Base-by-base conservation (phyloP, 306 rosid genomes). In the Pterocarpus santalinus region DNA sequence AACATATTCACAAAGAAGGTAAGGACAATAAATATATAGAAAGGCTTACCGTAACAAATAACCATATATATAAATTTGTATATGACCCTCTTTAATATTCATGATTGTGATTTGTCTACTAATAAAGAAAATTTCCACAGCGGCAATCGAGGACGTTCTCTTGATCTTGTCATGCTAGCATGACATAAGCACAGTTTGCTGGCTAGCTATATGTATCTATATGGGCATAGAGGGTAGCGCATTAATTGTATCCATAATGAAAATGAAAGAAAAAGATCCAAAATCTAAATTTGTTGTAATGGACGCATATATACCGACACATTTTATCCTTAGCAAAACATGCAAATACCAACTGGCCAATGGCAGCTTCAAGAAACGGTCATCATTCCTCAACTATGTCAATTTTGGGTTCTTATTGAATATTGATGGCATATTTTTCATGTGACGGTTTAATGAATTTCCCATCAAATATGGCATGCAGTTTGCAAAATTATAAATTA, bases 51-150 rank as follows among this genome's bases (percentile, higher is more conserved):
- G 39, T 67, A 80, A 72, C 16, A 34, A n/a, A 12, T 4, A 38
- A 28, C 16, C 65, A 47, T 22, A 80, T 16, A 43, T 35, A 64
- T 36, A 8, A 51, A 38, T 9, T 66, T 65, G 52, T 16, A 38
- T 41, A 41, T 9, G 8, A 55, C 53, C 70, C 53, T 69, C 52
- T 64, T 79, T 49, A 60, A 47, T 64, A 57, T 52, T 79, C 32
- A 62, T 80, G 81, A 79, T 56, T 63, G 12, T 60, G 75, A 73
- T 83, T 82, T 80, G 80, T 75, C 85, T 67, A 72, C n/a, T 33
- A 33, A 62, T 63, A 39, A 38, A 11, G 72, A 56, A 39, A 39
- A 73, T 77, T 52, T 64, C 83, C 83, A 15, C 22, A 52, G 49
- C 75, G 55, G 65, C 75, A 75, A 75, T 68, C 65, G 10, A 52